Evolutionary conservation across 352 stramenopile genomes (phyloP).

Genomic region (Phytopythium vexans): DNA sequence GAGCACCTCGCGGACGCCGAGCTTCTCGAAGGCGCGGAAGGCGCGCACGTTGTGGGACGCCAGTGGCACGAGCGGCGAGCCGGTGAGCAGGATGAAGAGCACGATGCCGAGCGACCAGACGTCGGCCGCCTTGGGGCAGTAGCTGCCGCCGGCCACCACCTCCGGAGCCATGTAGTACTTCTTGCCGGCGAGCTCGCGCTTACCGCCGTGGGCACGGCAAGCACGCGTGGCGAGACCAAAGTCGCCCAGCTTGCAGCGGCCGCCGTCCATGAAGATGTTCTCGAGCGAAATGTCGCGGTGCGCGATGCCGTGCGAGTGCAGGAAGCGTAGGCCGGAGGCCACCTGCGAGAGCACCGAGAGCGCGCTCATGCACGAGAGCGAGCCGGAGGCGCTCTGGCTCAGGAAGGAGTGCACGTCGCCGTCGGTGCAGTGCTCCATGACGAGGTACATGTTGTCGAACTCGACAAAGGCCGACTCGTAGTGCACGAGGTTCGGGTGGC

Average conservation of each 20-base stretch:
- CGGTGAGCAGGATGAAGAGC: slow-evolving; percentile 37
- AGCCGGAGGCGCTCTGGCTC: slow-evolving; percentile 12
- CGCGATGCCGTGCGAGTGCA: slow-evolving; percentile 27
- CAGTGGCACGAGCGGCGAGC: slow-evolving; percentile 33
- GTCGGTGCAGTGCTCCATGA: slow-evolving; percentile 36
- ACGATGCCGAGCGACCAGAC: slow-evolving; percentile 38
- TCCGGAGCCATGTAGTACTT: slow-evolving; percentile 59
- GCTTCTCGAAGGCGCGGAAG: slow-evolving; percentile 24
- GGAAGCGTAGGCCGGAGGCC: slow-evolving; percentile 20
- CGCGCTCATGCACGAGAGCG: slow-evolving; percentile 19
- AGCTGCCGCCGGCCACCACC: slow-evolving; percentile 27
- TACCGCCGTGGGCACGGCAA: slow-evolving; percentile 20
- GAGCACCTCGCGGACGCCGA: slow-evolving; percentile 21
- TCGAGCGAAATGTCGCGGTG: slow-evolving; percentile 43
- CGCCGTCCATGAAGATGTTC: slow-evolving; percentile 35
- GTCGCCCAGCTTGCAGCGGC: slow-evolving; percentile 41
- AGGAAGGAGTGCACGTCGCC: slow-evolving; percentile 37
- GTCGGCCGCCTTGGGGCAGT: slow-evolving; percentile 35
- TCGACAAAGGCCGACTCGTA: slow-evolving; percentile 43
- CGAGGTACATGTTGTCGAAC: slow-evolving; percentile 34
- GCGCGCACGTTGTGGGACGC: slow-evolving; percentile 22
- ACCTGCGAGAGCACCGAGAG: slow-evolving; percentile 31
- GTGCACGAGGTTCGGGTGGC: slow-evolving; percentile 41
- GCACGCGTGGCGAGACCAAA: slow-evolving; percentile 36
- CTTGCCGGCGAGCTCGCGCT: slow-evolving; percentile 30